Base-by-base conservation (phyloP, 1,139 yeast species). In the Kluyveromyces sp. region DNA sequence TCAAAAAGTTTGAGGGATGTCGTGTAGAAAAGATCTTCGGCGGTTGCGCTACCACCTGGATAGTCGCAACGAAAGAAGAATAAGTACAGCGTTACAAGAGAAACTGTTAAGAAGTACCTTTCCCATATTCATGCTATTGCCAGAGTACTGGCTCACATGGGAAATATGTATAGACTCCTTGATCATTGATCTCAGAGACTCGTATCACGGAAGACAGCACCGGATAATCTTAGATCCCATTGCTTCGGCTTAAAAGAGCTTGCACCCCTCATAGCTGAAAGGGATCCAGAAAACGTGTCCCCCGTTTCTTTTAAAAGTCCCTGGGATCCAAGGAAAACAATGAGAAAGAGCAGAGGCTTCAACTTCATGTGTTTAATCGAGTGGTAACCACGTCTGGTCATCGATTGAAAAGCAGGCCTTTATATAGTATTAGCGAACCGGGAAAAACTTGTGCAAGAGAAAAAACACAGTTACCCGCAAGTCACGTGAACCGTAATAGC, bases 161-260 rank as follows among this genome's bases (percentile, higher is more conserved):
- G 57, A 56, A 58, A 58, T 58, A 57, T 58, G 63, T 58, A 58
- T 46, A 57, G 60, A 55, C 63, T 55, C 49, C 63, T 58, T 58
- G 58, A 56, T 52, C 45, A 48, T 56, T 49, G 46, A 41, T 57
- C 55, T 38, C 57, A 56, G 59, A 52, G 53, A 39, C 41, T 40
- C 37, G 48, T 44, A 46, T 46, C 46, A 38, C 36, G 41, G 30
- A 33, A 25, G 9, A 22, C 26, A 22, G 26, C 26, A 22, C 26
- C 9, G 26, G 26, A 22, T 6, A 9, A 22, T 22, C 26, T 22
- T 9, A 22, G 26, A 22, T 22, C 26, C 26, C 26, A 6, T 9
- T 6, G 26, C 6, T 6, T 22, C 9, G 8, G 26, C 26, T 22
- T 6, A 22, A 9, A 22, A 22, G 8, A 9, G 26, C 26, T 9